These are phyloP conservation scores for Dactylonectria estremocensis DNA, from an alignment of 2,329 filamentous ascomycete species.

Conservation along the genomic window DNA sequence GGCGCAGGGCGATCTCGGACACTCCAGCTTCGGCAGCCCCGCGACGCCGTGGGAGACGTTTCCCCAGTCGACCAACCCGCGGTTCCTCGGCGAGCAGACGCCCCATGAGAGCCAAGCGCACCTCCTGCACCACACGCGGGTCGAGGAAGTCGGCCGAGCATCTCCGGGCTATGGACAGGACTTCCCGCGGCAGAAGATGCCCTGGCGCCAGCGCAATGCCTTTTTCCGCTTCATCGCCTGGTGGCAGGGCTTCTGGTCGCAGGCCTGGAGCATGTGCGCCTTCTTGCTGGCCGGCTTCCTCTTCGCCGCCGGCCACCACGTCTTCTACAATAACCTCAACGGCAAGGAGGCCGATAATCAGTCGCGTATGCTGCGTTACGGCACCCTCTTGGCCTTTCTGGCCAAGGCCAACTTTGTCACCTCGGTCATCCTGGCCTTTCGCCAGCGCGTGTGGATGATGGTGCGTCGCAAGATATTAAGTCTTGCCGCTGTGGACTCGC, in stretches of 20 bases:
- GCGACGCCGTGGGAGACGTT: constrained; percentile 18
- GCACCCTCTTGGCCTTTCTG: constrained; percentile 42
- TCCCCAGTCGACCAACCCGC: background rate
- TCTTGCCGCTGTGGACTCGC: constrained; percentile 45
- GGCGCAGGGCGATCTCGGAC: background rate
- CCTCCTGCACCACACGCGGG: background rate
- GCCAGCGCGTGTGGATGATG: constrained; percentile 47
- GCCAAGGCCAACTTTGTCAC: constrained; percentile 47
- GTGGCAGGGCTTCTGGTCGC: constrained; percentile 37
- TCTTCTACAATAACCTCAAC: constrained; percentile 42
- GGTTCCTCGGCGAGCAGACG: background rate
- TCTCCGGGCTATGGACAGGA: background rate
- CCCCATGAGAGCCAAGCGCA: background rate
- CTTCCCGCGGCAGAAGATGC: background rate
- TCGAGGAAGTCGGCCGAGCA: constrained; percentile 3
- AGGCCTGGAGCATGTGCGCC: constrained; percentile 46
- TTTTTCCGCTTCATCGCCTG: constrained; percentile 14
- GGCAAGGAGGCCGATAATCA: constrained; percentile 39
- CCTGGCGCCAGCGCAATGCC: background rate
- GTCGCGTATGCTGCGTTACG: constrained; percentile 43
- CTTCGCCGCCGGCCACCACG: constrained; percentile 45
- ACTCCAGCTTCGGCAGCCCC: constrained; percentile 1
- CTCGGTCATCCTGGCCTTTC: constrained; percentile 45
- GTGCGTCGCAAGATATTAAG: constrained; percentile 47
- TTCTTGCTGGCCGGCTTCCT: constrained; percentile 42